Conservation (phyloP, 208 protist genomes). For the Strigomonas galati region DNA sequence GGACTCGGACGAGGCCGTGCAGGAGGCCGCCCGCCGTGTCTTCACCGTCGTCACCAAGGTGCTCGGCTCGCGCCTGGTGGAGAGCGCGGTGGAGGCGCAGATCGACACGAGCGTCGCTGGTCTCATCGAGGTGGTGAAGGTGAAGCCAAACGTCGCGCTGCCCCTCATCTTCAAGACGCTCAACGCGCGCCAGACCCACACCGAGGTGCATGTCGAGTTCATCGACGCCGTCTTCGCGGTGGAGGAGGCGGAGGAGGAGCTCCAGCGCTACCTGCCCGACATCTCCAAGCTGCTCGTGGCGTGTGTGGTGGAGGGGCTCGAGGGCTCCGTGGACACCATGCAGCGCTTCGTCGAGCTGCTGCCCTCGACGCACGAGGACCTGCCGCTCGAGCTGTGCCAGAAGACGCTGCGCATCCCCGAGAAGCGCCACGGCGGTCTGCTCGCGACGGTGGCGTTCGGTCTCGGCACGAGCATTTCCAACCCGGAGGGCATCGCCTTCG, state of each 20-base stretch:
- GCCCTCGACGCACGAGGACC: conserved; percentile 40
- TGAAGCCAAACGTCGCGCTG: conserved; percentile 79
- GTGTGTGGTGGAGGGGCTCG: conserved; percentile 60
- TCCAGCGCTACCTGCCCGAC: conserved; percentile 56
- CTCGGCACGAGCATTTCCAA: conserved; percentile 61
- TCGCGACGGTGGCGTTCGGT: conserved; percentile 67
- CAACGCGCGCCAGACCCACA: conserved; percentile 39
- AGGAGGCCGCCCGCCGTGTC: conserved; percentile 71
- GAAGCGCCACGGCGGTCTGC: conserved; percentile 62
- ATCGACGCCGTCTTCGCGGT: conserved; percentile 77
- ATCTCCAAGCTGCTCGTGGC: conserved; percentile 56
- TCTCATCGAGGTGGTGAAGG: conserved; percentile 90
- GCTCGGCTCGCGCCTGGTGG: conserved; percentile 74
- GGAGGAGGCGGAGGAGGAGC: conserved; percentile 72
- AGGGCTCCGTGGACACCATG: conserved; percentile 53
- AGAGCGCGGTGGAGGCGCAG: conserved; percentile 82
- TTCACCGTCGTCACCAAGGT: conserved; percentile 78
- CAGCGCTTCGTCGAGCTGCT: conserved; percentile 58
- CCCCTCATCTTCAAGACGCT: conserved; percentile 80
- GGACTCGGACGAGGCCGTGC: conserved; percentile 68
- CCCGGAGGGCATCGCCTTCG: conserved; percentile 58
- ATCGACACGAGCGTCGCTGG: conserved; percentile 74
- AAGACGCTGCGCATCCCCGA: conserved; percentile 58
- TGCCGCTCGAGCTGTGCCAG: conserved; percentile 59
- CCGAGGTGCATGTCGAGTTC: conserved; percentile 65